Percentiles rank a stretch among this genome's conserved stretches.
Conservation (phyloP, 108 stramenopile species). For the Skeletonema costatum region DNA sequence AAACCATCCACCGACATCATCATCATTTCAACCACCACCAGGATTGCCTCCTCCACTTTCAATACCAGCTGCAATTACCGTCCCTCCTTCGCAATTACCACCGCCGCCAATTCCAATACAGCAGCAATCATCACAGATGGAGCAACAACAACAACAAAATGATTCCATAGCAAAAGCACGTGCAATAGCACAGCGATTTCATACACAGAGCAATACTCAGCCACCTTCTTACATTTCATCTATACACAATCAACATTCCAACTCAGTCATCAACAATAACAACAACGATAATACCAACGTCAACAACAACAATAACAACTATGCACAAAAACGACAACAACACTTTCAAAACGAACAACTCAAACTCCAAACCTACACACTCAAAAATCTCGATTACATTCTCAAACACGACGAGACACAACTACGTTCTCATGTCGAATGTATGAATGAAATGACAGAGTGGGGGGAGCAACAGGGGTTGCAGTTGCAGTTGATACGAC, state of each 20-base stretch:
- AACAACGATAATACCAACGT: conserved; percentile 4
- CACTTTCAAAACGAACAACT: conserved; percentile 47
- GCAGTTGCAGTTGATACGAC: conserved; percentile 43
- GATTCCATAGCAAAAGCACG: conserved; percentile 42
- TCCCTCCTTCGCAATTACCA: background rate
- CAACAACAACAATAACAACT: conserved; percentile 15
- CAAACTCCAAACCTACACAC: conserved; percentile 44
- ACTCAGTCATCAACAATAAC: conserved; percentile 14
- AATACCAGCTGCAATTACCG: background rate
- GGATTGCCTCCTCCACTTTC: conserved; percentile 5
- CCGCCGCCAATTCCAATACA: conserved; percentile 1
- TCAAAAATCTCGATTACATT: conserved; percentile 79
- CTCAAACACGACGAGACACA: conserved; percentile 57
- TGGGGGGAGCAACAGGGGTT: conserved; percentile 23
- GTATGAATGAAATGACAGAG: conserved; percentile 53
- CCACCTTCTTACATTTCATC: background rate
- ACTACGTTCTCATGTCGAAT: conserved; percentile 46
- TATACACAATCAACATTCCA: conserved; percentile 10
- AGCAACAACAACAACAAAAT: background rate
- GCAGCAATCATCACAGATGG: background rate
- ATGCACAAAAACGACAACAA: conserved; percentile 33
- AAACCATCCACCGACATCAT: background rate
- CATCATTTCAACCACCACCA: conserved; percentile 17
- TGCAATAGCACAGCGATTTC: conserved; percentile 39
- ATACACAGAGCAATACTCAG: conserved; percentile 13